Base-by-base conservation (phyloP, 768 basidiomycete genomes). In the Boletus fagicola region DNA sequence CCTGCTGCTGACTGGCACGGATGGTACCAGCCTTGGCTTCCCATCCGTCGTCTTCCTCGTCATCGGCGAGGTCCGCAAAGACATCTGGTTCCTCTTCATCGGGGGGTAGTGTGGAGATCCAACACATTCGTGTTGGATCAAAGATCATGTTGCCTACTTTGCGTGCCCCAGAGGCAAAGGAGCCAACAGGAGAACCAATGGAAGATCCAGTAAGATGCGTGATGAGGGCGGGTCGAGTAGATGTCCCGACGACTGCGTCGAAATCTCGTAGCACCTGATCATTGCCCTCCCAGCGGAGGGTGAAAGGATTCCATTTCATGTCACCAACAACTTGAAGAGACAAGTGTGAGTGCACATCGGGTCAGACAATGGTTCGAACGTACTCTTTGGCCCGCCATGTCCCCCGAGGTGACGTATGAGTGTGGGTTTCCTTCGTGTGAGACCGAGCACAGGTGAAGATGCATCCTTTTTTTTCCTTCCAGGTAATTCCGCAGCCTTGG, bases 101-200 rank as follows among this genome's bases (percentile, higher is more conserved):
- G 22, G 89, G 87, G 7, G 87, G 80, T 40, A 92, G 72, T 57
- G 86, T 86, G 54, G 92, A 91, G 74, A 98, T 83, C 94, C 94
- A 98, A 68, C 93, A 92, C 94, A 98, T 98, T 26, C 86, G 85
- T 43, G 83, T 68, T 1, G 97, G 95, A 75, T 99, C 95, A 67
- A 99, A 98, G 38, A 93, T 85, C 96, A 99, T 99, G 78, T 94
- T 93, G 45, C 97, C 97, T 20, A 98, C 96, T 71, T 94, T 86
- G 56, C 92, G 85, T 38, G 92, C 88, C 49, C 90, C 90, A 53
- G 85, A 80, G 33, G 86, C 80, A 66, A 90, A 84, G 30, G 88
- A 83, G 45, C 86, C 83, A 30, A 86, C 82, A 35, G 89, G 90
- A 15, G 90, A 91, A 40, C 88, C 88, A 24, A 91, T 80, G 2